These are phyloP conservation scores for Bullera alba DNA, from an alignment of 768 basidiomycete genomes.

Conservation along the genomic window DNA sequence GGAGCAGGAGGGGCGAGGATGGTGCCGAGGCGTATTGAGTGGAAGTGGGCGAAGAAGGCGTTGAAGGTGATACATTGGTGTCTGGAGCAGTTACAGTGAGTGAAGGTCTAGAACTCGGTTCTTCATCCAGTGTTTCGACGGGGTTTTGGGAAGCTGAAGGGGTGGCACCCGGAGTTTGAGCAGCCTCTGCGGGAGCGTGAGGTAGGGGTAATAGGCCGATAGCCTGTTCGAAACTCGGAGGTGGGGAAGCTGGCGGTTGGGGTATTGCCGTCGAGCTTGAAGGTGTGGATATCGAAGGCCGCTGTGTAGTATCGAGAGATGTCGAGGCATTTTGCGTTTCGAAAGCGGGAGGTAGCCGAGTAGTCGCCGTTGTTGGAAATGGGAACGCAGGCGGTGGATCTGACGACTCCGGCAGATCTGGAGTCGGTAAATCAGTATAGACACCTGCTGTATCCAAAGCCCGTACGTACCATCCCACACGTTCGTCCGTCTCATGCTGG, in stretches of 20 bases:
- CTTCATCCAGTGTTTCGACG: too few species aligned
- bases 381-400: slow-evolving; percentile 40
- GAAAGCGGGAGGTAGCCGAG: slow-evolving; percentile 25
- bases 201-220: slow-evolving; percentile 12
- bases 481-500: slow-evolving; percentile 38
- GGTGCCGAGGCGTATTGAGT: slow-evolving; percentile 23
- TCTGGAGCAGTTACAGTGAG: neutral
- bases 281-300: too few species aligned
- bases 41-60: slow-evolving; percentile 9
- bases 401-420: slow-evolving; percentile 32
- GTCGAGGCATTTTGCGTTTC: slow-evolving; percentile 3
- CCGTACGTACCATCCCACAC: slow-evolving; percentile 38
- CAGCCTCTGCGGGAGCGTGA: neutral
- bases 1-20: slow-evolving; percentile 1
- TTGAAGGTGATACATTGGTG: slow-evolving; percentile 13
- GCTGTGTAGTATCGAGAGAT: too few species aligned
- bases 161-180: too few species aligned
- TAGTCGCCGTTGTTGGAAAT: slow-evolving; percentile 27
- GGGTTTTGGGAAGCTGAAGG: too few species aligned
- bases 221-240: slow-evolving; percentile 32
- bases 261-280: neutral
- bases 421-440: slow-evolving; percentile 1
- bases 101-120: too few species aligned
- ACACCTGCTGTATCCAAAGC: neutral
- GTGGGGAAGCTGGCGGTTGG: slow-evolving; percentile 16